These are phyloP conservation scores for Cladosporium sphaerospermum DNA, from an alignment of 2,329 filamentous ascomycete species.

Conservation along the genomic window DNA sequence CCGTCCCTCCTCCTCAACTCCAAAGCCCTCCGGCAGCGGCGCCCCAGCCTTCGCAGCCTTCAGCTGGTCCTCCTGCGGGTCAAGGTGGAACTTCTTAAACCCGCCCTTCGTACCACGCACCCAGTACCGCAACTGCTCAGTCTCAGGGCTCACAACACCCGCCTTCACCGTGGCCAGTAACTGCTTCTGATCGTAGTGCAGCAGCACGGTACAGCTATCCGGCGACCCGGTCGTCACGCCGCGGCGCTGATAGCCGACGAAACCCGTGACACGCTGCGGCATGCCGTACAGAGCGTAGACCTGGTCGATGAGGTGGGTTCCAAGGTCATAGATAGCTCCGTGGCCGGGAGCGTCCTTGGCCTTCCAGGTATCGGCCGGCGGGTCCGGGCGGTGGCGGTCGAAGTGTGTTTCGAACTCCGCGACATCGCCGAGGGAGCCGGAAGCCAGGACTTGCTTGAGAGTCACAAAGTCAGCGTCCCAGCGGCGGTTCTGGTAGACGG, in stretches of 20 bases:
- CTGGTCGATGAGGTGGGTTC: conserved; percentile 72
- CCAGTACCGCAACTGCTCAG: conserved; percentile 68
- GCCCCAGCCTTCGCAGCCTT: conserved; percentile 50
- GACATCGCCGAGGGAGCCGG: conserved; percentile 60
- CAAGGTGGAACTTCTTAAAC: conserved; percentile 66
- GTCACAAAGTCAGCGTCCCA: conserved; percentile 75
- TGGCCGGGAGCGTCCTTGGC: conserved; percentile 57
- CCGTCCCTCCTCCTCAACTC: conserved; percentile 53
- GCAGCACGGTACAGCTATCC: conserved; percentile 53
- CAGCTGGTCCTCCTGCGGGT: conserved; percentile 70
- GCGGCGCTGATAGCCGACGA: conserved; percentile 63
- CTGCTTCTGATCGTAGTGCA: conserved; percentile 56
- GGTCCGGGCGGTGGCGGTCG: conserved; percentile 61
- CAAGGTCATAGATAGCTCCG: conserved; percentile 66
- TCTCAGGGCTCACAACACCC: conserved; percentile 61
- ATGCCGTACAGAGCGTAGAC: conserved; percentile 63
- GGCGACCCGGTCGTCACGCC: conserved; percentile 44
- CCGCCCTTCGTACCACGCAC: conserved; percentile 66
- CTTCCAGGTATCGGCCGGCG: conserved; percentile 56
- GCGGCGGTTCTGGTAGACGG: conserved; percentile 56
- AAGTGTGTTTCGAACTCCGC: conserved; percentile 77
- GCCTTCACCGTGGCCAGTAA: conserved; percentile 64
- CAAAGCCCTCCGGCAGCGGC: conserved; percentile 58
- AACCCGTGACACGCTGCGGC: conserved; percentile 60
- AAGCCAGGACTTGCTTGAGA: conserved; percentile 54